Base-by-base conservation (phyloP, 228 moss, liverwort and hornwort genomes). In the Sphagnum magellanicum region DNA sequence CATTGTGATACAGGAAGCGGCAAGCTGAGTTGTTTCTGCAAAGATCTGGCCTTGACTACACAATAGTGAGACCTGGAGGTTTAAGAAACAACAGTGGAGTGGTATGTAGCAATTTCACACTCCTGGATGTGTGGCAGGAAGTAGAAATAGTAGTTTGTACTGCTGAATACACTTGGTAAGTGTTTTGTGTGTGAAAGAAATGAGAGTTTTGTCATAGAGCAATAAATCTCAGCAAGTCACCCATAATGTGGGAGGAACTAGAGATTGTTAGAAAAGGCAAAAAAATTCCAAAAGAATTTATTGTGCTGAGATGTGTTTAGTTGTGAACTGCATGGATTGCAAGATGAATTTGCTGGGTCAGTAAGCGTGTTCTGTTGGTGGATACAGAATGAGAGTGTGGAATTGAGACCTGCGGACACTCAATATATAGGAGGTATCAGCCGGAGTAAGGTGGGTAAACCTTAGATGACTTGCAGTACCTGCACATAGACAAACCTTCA, bases 21-120 rank as follows among this genome's bases (percentile, higher is more conserved):
- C 98, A 98, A 75, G 77, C 89, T 16, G 98, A 98, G 58, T 71
- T 98, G 8, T 98, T 94, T 67, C 72, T 98, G 79, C 98, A 98
- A 77, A 82, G 98, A 5, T 79, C 98, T 68, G 92, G 98, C 5
- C 73, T 98, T 6, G 89, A 98, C 50, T 98, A 98, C 57, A 94
- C 92, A 2, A 83, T 98, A 51, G 84, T 98, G 50, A 87, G 98
- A 48, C 98, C 98, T 5, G 98, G 94, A 68, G 92, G 93, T 52
- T 83, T 94, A 68, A 90, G 83, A 5, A 80, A 82, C 50, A 72
- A 63, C 52, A 77, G 76, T 68, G 81, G 67, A 16, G 51, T 80
- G 83, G 92, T 92, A 85, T 10, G 70, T 51, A 17, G 11, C 9
- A 49, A 10, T 53, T 8, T 58, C 3, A 32, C 32, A 32, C 32